Evolutionary conservation across 208 protist genomes (phyloP), one percentile per base, ranked within the genome.

Genomic region (Kentomonas sorsogonicus): DNA sequence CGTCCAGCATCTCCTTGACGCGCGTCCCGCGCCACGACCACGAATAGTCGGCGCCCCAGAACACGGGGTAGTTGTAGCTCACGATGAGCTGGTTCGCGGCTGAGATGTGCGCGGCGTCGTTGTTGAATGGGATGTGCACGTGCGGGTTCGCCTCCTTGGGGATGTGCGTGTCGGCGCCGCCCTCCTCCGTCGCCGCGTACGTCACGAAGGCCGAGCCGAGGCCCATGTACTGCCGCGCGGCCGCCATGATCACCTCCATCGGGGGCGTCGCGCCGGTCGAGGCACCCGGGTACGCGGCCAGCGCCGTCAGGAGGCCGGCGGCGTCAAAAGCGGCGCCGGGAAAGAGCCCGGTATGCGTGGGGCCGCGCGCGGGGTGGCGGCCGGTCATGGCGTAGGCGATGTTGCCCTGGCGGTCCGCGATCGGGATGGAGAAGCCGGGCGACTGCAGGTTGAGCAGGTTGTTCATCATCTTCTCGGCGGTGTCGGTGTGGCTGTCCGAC

Each of bases 391-490:
- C 62, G 57, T 84, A 84, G 31, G 69, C 77, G 31, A 84, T 63
- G 69, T 77, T 80, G 33, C 77, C 77, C 4, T 63, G 23, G 10
- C 57, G 31, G 26, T 84, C 77, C 1, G 64, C 68, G 31, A 80
- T 80, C 29, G 73, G 68, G 38, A 84, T 79, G 6, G 77, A 84
- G 53, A 84, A 84, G 34, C 77, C 77, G 3, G 77, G 77, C 3
- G 77, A 40, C 22, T 64, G 68, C 33, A 84, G 66, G 30, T 66
- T 39, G 31, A 67, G 40, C 41, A 84, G 34, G 38, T 13, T 61
- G n/a, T 15, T 50, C 72, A 79, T 84, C 40, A 84, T 43, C 53
- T 79, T 68, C 39, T 80, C 55, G 3, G 73, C 77, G 1, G 63
- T 80, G 60, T 72, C 23, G 15, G 66, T 34, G 27, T 43, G 39